Evolutionary conservation across 345 rosid species (phyloP), one percentile per base, ranked within the genome.

Genomic region (Populus alba): DNA sequence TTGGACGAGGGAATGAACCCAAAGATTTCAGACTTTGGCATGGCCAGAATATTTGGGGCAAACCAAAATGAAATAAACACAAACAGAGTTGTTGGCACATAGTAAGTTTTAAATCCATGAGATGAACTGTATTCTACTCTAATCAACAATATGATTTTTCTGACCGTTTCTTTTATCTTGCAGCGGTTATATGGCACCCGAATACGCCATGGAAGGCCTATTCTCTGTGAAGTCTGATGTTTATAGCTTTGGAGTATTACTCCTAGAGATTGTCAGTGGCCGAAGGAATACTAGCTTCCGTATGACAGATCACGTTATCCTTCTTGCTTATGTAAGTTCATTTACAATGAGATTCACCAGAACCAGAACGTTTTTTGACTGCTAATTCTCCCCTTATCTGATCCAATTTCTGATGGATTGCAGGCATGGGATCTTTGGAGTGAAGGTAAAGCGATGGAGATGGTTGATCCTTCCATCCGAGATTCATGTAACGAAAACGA

Each of bases 201-300:
- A 81, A 73, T 81, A 81, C 15, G 84, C 84, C 61, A 81, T 81
- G 65, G 25, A 59, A 20, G 65, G 65, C 23, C 65, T 20, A 8
- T 20, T 59, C 65, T 59, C 65, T 7, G 27, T 59, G 65, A 59
- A 59, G 65, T 59, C 65, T n/a, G 65, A 59, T 59, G 65, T 59
- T 20, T 59, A 59, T 59, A 59, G 65, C 65, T 59, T 59, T 8
- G 65, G 53, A 47, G 53, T 47, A 47, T 47, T 47, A 47, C 53
- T 81, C 7, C 66, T 81, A 20, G 81, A 81, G 75, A 73, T 81
- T 17, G 66, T 81, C 25, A 81, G 78, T 47, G 18, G 53, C 53
- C 53, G 53, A 47, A 47, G 53, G 53, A 47, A 47, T 47, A 47
- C 53, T 3, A 47, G 53, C 53, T 47, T 47, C 53, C 53, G 53